phyloP scores from a whole-genome alignment of 2,329 filamentous ascomycete species.

The Hypomyces perniciosus region DNA sequence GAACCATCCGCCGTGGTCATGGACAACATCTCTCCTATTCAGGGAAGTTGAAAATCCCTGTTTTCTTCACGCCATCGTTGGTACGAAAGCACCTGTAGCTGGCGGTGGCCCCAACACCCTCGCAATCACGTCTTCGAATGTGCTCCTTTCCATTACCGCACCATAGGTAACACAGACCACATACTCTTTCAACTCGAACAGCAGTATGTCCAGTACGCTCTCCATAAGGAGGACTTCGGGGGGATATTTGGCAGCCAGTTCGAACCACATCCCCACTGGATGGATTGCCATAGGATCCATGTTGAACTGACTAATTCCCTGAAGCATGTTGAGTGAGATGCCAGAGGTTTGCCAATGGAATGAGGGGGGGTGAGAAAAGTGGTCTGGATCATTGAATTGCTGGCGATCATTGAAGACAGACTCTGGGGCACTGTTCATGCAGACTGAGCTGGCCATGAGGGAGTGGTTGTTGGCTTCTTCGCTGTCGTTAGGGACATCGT shows the following conservation, averaged over 20 bases:
- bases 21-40: too few species aligned
- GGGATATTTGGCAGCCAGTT: slow-evolving; percentile 39
- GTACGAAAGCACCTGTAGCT: neutral
- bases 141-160: slow-evolving; percentile 39
- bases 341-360: slow-evolving; percentile 33
- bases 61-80: neutral
- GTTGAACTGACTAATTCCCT: slow-evolving; percentile 42
- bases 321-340: slow-evolving; percentile 38
- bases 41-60: neutral
- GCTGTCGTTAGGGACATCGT: slow-evolving; percentile 18
- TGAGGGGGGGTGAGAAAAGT: slow-evolving; percentile 18
- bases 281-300: slow-evolving; percentile 36
- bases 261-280: slow-evolving; percentile 51
- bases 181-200: slow-evolving; percentile 35
- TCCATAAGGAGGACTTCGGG: slow-evolving; percentile 30
- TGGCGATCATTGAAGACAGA: slow-evolving; percentile 25
- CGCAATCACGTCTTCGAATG: slow-evolving; percentile 41
- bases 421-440: slow-evolving; percentile 34
- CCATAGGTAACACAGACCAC: slow-evolving; percentile 44
- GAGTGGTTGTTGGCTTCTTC: slow-evolving; percentile 34
- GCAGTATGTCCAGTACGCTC: slow-evolving; percentile 31
- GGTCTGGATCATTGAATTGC: neutral
- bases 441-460: slow-evolving; percentile 39
- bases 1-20: too few species aligned
- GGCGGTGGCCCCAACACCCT: slow-evolving; percentile 31